Percentiles rank a stretch among this genome's conserved stretches.
These are phyloP conservation scores for Talaromyces funiculosus DNA, from an alignment of 2,329 filamentous ascomycete genomes.

Conservation along the genomic window DNA sequence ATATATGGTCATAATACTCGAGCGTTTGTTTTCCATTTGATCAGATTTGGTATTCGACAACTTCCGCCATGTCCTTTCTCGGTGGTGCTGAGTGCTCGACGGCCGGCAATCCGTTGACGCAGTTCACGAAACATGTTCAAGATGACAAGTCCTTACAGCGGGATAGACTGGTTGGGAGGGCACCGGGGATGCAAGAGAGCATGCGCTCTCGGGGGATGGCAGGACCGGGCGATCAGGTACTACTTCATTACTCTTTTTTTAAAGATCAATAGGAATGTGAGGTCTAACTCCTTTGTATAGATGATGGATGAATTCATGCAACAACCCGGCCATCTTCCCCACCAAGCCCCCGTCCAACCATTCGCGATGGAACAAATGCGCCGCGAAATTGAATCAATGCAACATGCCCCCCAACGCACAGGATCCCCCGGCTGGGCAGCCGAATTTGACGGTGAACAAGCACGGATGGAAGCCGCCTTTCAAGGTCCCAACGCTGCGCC, in stretches of 20 bases:
- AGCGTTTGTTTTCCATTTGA: background rate
- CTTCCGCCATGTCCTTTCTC: constrained; percentile 75
- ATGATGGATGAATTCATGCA: constrained; percentile 94
- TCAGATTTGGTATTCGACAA: background rate
- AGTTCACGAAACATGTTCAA: constrained; percentile 95
- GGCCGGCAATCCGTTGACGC: constrained; percentile 88
- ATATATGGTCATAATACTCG: background rate
- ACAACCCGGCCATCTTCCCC: constrained; percentile 51
- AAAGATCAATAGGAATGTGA: too few species aligned
- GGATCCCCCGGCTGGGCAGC: constrained; percentile 56
- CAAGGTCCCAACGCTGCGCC: constrained; percentile 44
- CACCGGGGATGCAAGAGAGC: constrained; percentile 65
- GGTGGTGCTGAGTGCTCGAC: constrained; percentile 96
- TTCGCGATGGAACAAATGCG: constrained; percentile 65
- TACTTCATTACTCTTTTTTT: too few species aligned
- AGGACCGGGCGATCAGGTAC: constrained; percentile 70
- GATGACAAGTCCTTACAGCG: constrained; percentile 93
- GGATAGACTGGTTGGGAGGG: constrained; percentile 75
- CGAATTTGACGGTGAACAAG: constrained; percentile 60
- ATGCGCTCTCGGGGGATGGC: constrained; percentile 69
- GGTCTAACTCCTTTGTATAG: constrained; percentile 39
- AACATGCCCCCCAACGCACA: constrained; percentile 45
- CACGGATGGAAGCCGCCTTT: constrained; percentile 65
- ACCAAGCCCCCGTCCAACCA: constrained; percentile 48
- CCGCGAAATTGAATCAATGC: constrained; percentile 53